Evolutionary conservation across 768 basidiomycete genomes (phyloP), one percentile per base, ranked within the genome.

Genomic region (Mycena metata): DNA sequence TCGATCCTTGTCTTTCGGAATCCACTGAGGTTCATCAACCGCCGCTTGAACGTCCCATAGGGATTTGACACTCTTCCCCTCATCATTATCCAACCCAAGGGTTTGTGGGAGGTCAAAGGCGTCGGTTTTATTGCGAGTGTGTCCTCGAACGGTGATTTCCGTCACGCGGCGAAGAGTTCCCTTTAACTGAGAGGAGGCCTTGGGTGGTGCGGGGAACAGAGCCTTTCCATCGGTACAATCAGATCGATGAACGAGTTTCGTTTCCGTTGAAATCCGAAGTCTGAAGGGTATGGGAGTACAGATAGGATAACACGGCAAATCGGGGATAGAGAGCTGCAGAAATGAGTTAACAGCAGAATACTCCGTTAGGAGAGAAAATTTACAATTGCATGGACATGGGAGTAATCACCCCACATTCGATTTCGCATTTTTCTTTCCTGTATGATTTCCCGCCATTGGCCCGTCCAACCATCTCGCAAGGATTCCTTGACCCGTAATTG

Each of bases 351-450:
- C 21, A 35, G 51, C 46, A 6, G 35, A 36, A 35, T 55, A 55
- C 21, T 6, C 24, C 46, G 59, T 46, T 26, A 51, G 15, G 11
- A 47, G 41, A 45, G 56, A 23, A 41, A 52, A 45, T 42, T 11
- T 33, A 66, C 55, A 59, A 24, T 52, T 41, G 46, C 49, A 52
- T 39, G n/a, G 41, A 50, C 64, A 23, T 58, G 46, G 24, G 64
- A 66, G 49, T 60, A 67, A 51, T 60, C 66, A 35, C 59, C 66
- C 58, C 58, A 67, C 21, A 67, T 54, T 52, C 58, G 51, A n/a
- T 23, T 35, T 35, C 66, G 36, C 56, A 67, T 35, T 54, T 67
- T 67, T 35, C 47, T 50, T 33, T 64, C 26, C 11, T 43, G 41
- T 23, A 17, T 56, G 54, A 64, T 55, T 24, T 46, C 52, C 30